phyloP scores from a whole-genome alignment of 768 basidiomycete genomes.

The Floccularia luteovirens region DNA sequence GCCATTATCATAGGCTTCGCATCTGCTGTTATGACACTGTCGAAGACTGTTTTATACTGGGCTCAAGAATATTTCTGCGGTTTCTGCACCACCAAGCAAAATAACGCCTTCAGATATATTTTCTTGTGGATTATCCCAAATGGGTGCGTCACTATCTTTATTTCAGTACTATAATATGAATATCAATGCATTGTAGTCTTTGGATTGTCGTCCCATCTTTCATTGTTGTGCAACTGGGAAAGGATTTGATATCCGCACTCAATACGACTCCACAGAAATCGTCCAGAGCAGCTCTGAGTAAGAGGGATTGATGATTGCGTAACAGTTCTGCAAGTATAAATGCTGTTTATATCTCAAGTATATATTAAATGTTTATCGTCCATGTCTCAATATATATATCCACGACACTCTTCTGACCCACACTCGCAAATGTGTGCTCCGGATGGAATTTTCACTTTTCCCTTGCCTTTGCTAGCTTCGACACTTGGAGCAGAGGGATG shows the following conservation, averaged over 20 bases:
- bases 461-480: conserved; percentile 4
- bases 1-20: conserved; percentile 74
- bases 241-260: conserved; percentile 48
- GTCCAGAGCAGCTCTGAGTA: conserved; percentile 1
- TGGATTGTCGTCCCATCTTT: conserved; percentile 71
- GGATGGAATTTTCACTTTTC: conserved; percentile 5
- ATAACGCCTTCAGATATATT: conserved; percentile 40
- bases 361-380: not conserved
- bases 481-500: conserved; percentile 30
- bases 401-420: conserved; percentile 5
- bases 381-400: too few species aligned
- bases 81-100: conserved; percentile 72
- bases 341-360: not conserved
- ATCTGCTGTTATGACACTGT: conserved; percentile 68
- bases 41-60: conserved; percentile 83
- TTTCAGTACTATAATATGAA: not conserved
- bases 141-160: conserved; percentile 39
- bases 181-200: conserved; percentile 30
- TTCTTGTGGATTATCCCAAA: conserved; percentile 73
- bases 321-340: not conserved
- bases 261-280: conserved; percentile 9
- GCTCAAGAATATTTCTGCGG: conserved; percentile 74
- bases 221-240: conserved; percentile 52
- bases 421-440: conserved; percentile 6
- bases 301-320: not conserved